Conservation (phyloP, 768 basidiomycete species). For the Trametes meyenii region DNA sequence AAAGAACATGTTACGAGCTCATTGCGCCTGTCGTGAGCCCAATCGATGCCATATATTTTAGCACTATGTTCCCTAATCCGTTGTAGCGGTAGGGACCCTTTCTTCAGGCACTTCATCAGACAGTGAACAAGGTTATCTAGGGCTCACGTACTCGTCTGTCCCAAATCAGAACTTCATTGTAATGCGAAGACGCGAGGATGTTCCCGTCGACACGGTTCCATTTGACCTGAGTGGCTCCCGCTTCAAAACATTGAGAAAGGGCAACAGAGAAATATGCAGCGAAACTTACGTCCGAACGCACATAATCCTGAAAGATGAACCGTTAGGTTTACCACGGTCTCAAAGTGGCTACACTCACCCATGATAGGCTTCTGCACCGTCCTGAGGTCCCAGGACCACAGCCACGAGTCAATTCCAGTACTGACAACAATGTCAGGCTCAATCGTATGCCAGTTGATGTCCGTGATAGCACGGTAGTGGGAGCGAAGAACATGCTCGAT, state of each 20-base stretch:
- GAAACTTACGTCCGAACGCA: constrained; percentile 53
- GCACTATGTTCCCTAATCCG: constrained; percentile 81
- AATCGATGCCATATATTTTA: constrained; percentile 98
- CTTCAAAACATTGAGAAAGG: constrained; percentile 39
- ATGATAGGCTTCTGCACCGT: constrained; percentile 60
- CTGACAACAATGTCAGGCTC: constrained; percentile 87
- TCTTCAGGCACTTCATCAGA: constrained; percentile 48
- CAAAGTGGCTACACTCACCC: constrained; percentile 39
- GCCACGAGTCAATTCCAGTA: constrained; percentile 91
- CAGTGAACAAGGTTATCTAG: not conserved
- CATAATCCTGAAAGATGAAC: constrained; percentile 46
- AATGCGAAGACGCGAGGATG: constrained; percentile 87
- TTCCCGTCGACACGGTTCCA: constrained; percentile 92
- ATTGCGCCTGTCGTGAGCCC: constrained; percentile 74
- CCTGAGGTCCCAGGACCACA: constrained; percentile 92
- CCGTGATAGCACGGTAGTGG: constrained; percentile 95
- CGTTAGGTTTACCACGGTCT: not conserved
- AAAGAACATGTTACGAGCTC: constrained; percentile 94
- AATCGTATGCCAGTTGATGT: constrained; percentile 95
- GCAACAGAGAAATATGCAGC: not conserved
- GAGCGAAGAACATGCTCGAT: constrained; percentile 86
- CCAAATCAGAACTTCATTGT: constrained; percentile 89
- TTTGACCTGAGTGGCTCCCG: constrained; percentile 92
- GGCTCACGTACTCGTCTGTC: constrained; percentile 74
- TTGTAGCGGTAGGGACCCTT: constrained; percentile 82